These are phyloP conservation scores for Russula olivacea DNA, from an alignment of 768 basidiomycete species.

Conservation along the genomic window DNA sequence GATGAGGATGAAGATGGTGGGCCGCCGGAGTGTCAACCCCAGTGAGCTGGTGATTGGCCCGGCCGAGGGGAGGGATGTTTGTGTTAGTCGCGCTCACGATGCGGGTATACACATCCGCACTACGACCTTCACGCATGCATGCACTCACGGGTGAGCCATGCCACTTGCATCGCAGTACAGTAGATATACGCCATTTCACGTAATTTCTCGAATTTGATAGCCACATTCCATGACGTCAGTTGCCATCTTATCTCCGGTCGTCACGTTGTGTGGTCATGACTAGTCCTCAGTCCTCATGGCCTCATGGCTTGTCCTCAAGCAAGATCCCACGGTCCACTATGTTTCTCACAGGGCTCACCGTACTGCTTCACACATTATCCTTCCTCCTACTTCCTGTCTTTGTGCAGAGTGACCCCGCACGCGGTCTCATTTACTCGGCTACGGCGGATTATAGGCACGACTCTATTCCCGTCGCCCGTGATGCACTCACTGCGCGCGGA, in stretches of 20 bases:
- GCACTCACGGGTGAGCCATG: conserved; percentile 3
- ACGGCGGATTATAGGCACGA: conserved; percentile 45
- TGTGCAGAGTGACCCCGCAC: background rate
- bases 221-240: background rate
- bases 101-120: background rate
- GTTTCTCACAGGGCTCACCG: background rate
- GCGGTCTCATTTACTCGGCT: conserved; percentile 37
- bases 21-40: conserved; percentile 31
- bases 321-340: background rate
- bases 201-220: conserved; percentile 3
- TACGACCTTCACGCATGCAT: background rate
- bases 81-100: background rate
- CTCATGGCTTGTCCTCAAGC: too few species aligned
- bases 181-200: conserved; percentile 12
- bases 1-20: conserved; percentile 60
- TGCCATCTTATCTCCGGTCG: background rate
- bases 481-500: conserved; percentile 33
- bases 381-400: background rate
- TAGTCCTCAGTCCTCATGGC: too few species aligned
- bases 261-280: background rate
- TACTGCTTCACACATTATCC: background rate
- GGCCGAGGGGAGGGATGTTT: conserved; percentile 5
- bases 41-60: conserved; percentile 20
- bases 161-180: background rate
- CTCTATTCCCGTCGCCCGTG: conserved; percentile 45